Percentiles rank a stretch among this genome's conserved stretches.
phyloP scores from a whole-genome alignment of 768 basidiomycete species.

The Cystofilobasidium ferigula region DNA sequence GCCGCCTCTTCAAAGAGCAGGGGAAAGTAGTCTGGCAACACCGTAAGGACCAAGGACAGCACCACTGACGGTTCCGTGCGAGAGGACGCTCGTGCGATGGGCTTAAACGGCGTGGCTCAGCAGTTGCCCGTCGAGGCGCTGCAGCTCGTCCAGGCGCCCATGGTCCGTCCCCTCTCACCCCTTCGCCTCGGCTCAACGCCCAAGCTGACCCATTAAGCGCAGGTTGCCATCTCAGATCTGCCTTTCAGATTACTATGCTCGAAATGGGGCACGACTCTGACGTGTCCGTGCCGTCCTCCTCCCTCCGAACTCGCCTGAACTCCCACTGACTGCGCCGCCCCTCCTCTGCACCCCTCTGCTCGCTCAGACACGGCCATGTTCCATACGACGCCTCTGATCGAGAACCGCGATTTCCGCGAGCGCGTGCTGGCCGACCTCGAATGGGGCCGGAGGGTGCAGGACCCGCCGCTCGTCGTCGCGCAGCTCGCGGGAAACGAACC shows the following conservation, averaged over 20 bases:
- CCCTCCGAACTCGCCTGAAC: background rate
- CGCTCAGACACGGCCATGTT: conserved; percentile 63
- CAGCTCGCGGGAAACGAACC: conserved; percentile 65
- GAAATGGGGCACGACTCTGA: conserved; percentile 53
- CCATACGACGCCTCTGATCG: conserved; percentile 50
- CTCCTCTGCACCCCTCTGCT: background rate
- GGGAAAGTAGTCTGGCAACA: no score
- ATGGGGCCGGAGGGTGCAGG: conserved; percentile 29
- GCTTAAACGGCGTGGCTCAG: background rate
- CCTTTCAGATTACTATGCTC: conserved; percentile 58
- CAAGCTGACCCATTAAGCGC: background rate
- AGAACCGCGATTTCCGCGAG: conserved; percentile 56
- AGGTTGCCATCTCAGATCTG: conserved; percentile 47
- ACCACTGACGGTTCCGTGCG: no score
- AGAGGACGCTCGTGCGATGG: no score
- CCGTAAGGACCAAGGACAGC: no score
- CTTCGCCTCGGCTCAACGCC: background rate
- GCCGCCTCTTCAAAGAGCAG: no score
- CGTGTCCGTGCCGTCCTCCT: conserved; percentile 28
- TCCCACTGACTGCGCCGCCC: background rate
- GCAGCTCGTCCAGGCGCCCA: conserved; percentile 20
- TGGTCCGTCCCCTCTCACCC: background rate
- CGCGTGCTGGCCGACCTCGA: conserved; percentile 52
- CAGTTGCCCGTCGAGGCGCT: conserved; percentile 13
- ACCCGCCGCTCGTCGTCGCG: conserved; percentile 49